Base-by-base conservation (phyloP, 345 rosid species). In the Rhodomyrtus tomentosa region DNA sequence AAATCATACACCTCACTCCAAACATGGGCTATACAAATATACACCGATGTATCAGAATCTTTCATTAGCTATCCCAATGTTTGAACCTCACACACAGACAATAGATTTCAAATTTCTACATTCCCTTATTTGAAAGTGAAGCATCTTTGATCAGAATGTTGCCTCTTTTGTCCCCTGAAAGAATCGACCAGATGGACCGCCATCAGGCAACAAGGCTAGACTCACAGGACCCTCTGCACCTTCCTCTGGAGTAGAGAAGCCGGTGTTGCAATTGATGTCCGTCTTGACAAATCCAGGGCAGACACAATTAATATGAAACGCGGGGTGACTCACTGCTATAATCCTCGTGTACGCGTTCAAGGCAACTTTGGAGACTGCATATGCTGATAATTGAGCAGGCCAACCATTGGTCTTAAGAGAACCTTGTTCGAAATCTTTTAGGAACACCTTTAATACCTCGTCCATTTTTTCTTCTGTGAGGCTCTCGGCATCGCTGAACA, bases 391-490 rank as follows among this genome's bases (percentile, higher is more conserved):
- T 14, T 16, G 22, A 36, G 58, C 6, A 50, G 87, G 86, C 90
- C 88, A 92, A 7, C 91, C 92, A 81, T 89, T 90, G 55, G 82
- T 81, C 81, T 87, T 86, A 45, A 88, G 83, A 18, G 85, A 84
- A 5, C 90, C 93, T 81, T 90, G 83, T 84, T 86, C 86, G 81
- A 82, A 88, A 86, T 92, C 91, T 29, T 89, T 88, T 3, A 91
- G 89, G 62, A 84, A 91, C 82, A 84, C 88, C 13, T 40, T 88
- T 48, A 92, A 18, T n/a, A 90, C 87, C 86, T 85, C 82, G 36
- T 93, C 92, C 40, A 93, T 73, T 83, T 81, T 90, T 88, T 89
- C 92, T 84, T 87, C 86, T 25, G 91, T 87, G 54, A 91, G 88
- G 38, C 86, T 91, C 74, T 90, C 90, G 15, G 48, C 90, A 80